phyloP scores from a whole-genome alignment of 2,329 filamentous ascomycete species.

The Colletotrichum sp. region DNA sequence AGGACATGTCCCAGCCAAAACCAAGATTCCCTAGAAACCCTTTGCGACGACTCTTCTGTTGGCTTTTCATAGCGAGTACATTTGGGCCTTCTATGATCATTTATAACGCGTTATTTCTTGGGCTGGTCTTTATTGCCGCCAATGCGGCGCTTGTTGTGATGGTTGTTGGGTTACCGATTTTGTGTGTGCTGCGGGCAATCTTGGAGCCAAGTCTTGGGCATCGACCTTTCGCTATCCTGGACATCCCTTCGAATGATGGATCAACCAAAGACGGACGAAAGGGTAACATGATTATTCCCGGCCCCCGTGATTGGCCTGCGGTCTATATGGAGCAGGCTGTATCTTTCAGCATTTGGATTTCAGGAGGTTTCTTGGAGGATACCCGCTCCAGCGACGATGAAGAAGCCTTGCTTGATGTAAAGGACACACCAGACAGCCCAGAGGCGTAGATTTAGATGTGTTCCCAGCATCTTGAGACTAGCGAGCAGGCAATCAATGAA shows the following conservation, averaged over 20 bases:
- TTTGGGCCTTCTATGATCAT: background rate
- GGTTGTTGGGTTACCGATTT: background rate
- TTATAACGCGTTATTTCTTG: background rate
- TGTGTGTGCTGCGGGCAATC: background rate
- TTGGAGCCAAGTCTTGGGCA: background rate
- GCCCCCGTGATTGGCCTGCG: background rate
- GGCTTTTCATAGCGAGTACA: background rate
- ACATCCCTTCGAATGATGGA: background rate
- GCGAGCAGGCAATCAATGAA: background rate
- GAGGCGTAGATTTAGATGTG: background rate
- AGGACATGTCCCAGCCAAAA: background rate
- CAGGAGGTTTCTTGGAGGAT: background rate
- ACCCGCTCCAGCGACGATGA: background rate
- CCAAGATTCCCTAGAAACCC: background rate
- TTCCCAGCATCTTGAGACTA: background rate
- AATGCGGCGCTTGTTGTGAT: accelerated
- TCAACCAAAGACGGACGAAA: background rate
- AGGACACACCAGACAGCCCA: background rate
- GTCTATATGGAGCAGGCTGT: background rate
- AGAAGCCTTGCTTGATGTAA: background rate
- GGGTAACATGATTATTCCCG: background rate
- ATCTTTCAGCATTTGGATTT: background rate
- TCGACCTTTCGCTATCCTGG: background rate
- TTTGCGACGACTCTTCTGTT: background rate
- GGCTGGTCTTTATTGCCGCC: no score